Conservation (phyloP, 2,329 filamentous ascomycete genomes). For the Pestalotiopsis fici region DNA sequence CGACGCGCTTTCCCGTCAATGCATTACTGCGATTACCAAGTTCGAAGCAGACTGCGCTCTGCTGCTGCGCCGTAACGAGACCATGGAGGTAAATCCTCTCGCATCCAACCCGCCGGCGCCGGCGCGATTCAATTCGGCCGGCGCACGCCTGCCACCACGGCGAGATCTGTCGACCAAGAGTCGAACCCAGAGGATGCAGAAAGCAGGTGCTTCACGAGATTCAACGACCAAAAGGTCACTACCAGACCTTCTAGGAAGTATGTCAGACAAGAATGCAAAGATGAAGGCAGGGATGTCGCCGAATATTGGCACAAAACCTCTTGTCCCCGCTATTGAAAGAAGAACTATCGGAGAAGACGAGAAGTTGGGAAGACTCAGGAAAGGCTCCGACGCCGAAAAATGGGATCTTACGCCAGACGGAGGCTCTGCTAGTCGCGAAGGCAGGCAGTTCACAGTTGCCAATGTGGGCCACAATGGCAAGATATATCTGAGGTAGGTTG, state of each 20-base stretch:
- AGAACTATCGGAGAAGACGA: conserved; percentile 25
- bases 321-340: conserved; percentile 27
- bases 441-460: conserved; percentile 75
- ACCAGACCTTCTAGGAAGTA: conserved; percentile 12
- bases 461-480: conserved; percentile 83
- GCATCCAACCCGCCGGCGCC: conserved; percentile 22
- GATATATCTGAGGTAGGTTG: conserved; percentile 75
- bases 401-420: conserved; percentile 62
- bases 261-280: conserved; percentile 16
- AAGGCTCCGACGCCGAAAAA: conserved; percentile 56
- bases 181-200: conserved; percentile 19
- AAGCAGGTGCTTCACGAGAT: conserved; percentile 18
- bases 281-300: conserved; percentile 22
- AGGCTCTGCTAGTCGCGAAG: conserved; percentile 61
- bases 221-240: conserved; percentile 23
- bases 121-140: conserved; percentile 22
- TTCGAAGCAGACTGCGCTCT: conserved; percentile 27
- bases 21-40: conserved; percentile 22
- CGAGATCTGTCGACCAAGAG: conserved; percentile 17
- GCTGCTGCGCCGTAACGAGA: conserved; percentile 26
- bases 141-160: conserved; percentile 20
- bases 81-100: conserved; percentile 28
- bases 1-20: conserved; percentile 23
- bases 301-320: conserved; percentile 22
- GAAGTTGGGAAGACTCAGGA: conserved; percentile 39